Conservation (phyloP, 371 early-diverging fungal genomes). For the Saksenaea vasiformis region DNA sequence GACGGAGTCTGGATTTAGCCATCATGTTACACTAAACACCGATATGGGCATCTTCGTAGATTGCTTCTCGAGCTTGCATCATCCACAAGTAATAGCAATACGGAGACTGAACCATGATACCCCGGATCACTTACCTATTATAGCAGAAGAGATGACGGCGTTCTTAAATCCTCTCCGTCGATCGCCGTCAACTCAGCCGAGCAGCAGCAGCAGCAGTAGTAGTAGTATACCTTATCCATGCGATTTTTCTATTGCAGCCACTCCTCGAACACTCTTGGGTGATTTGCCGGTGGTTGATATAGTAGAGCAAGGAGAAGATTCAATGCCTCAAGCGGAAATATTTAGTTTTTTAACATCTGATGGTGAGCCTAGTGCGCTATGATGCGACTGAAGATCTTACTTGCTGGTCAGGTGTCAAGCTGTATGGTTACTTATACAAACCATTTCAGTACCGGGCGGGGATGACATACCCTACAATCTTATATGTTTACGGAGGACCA, state of each 20-base stretch:
- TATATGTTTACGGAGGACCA: constrained; percentile 70
- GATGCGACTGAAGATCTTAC: constrained; percentile 2
- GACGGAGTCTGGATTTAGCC: constrained; percentile 61
- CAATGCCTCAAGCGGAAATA: constrained; percentile 8
- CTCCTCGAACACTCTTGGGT: background rate
- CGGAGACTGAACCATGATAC: constrained; percentile 19
- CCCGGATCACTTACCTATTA: constrained; percentile 11
- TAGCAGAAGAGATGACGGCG: background rate
- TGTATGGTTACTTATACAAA: constrained; percentile 69
- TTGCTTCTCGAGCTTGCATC: constrained; percentile 55
- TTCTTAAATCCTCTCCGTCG: background rate
- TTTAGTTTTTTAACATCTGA: constrained; percentile 41
- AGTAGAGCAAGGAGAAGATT: background rate
- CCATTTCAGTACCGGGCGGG: constrained; percentile 55
- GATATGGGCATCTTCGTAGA: constrained; percentile 52
- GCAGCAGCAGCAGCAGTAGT: too few relatives aligned
- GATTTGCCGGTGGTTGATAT: background rate
- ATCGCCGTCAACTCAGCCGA: background rate
- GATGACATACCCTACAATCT: constrained; percentile 55
- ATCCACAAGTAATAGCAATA: constrained; percentile 28
- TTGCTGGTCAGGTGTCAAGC: constrained; percentile 31
- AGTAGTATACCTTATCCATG: background rate
- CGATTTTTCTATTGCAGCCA: background rate
- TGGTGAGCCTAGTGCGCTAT: constrained; percentile 17
- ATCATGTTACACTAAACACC: constrained; percentile 51